These are phyloP conservation scores for Annona cherimola DNA, from an alignment of 164 flowering plant species.

Conservation along the genomic window DNA sequence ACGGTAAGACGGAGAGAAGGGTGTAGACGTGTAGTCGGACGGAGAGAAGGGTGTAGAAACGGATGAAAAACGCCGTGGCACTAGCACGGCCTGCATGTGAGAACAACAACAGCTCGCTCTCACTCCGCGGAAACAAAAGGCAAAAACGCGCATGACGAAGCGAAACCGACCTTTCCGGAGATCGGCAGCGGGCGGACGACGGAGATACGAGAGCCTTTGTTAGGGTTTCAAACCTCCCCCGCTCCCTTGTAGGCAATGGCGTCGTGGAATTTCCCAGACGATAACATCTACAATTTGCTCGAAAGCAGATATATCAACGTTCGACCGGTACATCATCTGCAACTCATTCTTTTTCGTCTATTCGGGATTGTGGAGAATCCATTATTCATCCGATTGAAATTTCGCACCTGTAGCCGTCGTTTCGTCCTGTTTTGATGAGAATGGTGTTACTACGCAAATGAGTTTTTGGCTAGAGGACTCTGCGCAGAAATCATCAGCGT, in stretches of 20 bases:
- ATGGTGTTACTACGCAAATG: no score
- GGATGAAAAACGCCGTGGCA: not conserved
- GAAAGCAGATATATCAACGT: constrained; percentile 21
- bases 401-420: not conserved
- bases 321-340: constrained; percentile 12
- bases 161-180: not conserved
- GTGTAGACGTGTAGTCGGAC: no score
- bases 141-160: not conserved
- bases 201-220: not conserved
- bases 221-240: not conserved
- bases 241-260: not conserved
- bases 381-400: not conserved
- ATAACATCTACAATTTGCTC: constrained; percentile 30
- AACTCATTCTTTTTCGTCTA: not conserved
- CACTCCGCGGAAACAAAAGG: not conserved
- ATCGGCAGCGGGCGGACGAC: not conserved
- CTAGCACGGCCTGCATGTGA: not conserved
- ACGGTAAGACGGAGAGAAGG: no score
- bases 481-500: not conserved
- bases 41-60: not conserved
- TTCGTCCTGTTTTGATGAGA: not conserved
- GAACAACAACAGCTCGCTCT: no score
- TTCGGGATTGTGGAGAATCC: not conserved
- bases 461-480: not conserved
- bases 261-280: constrained; percentile 28